Base-by-base conservation (phyloP, 768 basidiomycete genomes). In the Amanita thiersii region DNA sequence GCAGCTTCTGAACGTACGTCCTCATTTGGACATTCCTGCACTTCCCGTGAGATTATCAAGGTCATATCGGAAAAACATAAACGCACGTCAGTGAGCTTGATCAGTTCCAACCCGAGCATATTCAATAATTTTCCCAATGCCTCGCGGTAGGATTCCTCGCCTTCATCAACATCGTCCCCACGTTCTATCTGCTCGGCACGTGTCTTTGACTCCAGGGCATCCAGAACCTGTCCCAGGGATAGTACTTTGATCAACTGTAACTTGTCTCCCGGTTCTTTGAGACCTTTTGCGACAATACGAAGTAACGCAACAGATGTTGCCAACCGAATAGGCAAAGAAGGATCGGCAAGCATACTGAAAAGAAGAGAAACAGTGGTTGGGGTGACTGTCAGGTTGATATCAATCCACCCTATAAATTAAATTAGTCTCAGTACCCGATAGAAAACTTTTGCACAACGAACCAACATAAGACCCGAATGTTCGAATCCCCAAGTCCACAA, bases 371-470 rank as follows among this genome's bases (percentile, higher is more conserved):
- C 77, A 2, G 93, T 90, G 10, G 74, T 77, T 9, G 86, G 88
- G 1, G 93, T 97, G 45, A 99, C 85, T 9, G 96, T 92, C 48
- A 98, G 68, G 54, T 90, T 91, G 50, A 99, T 93, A 55, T 99
- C 96, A 50, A 98, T 86, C 96, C 96, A 99, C 10, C 91, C 94
- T 96, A 52, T 20, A 10, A 30, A 4, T 6, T 12, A 32, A 15
- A 18, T 38, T 3, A 35, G 25, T 12, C 32, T n/a, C 29, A 14
- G 15, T 4, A 24, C 29, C 7, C 18, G 12, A 20, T 11, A 12
- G 8, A 18, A 3, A 10, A 4, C 11, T 23, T 32, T 19, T 3
- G 18, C 15, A 6, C n/a, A 20, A 43, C 93, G 55, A 57, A 96
- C 93, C 89, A 44, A 90, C 91, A 56, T 97, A 98, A 21, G 90